Base-by-base conservation (phyloP, 2,329 filamentous ascomycete species). In the Piedraia hortae region DNA sequence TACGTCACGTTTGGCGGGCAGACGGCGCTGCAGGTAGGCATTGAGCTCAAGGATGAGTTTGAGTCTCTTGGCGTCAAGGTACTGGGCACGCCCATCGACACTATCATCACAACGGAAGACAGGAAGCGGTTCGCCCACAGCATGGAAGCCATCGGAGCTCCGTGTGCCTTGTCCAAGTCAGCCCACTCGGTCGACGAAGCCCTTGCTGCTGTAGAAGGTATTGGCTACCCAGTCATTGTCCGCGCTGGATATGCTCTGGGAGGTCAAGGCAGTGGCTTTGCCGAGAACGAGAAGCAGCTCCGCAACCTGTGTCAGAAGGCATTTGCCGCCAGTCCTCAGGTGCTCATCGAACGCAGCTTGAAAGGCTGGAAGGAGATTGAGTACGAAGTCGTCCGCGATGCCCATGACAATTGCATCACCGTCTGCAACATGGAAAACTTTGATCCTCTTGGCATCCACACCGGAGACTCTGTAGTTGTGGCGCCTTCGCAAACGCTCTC, bases 361-460 rank as follows among this genome's bases (percentile, higher is more conserved):
- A 93, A 93, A 54, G 85, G 85, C 27, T 97, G 85, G 85, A 97
- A 97, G 49, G 85, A 97, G 49, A 88, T 93, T 31, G 85, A 97
- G 47, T 97, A 93, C 42, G 85, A 97, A 47, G 85, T 93, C 29
- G 85, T 97, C 18, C 71, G 85, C 39, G 85, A 93, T 53, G 72
- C 68, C 26, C 67, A 77, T 36, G 80, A 97, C 53, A 93, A 93
- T 59, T 97, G 85, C 45, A 93, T 97, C 44, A 97, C 85, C 4
- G 85, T 97, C 29, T 97, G 85, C 48, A 97, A 97, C 55, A 93
- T 97, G 85, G 85, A 97, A 54, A 97, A 97, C 53, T 97, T 97
- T 40, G 85, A 97, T 45, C 85, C 85, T 24, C 66, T 97, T 2
- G 85, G 85, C 38, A 93, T 93, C 31, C 85, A 93, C 42, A 97